Conservation (phyloP, 345 rosid species). For the Citrus mangshanensis region DNA sequence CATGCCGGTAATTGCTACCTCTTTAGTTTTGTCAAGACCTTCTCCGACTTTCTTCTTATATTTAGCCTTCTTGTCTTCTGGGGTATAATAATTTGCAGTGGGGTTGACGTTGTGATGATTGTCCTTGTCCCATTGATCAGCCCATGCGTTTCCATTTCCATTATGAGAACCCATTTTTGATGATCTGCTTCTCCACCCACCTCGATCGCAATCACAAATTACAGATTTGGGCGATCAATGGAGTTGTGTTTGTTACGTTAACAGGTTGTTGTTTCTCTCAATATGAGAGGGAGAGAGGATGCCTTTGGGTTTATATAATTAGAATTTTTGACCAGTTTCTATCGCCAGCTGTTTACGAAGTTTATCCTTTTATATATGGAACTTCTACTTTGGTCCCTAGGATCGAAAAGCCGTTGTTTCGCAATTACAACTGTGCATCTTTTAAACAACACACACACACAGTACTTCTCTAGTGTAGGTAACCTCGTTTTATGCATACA, state of each 20-base stretch:
- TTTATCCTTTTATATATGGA: neutral
- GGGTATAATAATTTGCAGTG: neutral
- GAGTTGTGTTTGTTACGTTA: too few relatives aligned
- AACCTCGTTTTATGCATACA: fast-evolving
- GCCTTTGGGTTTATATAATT: neutral
- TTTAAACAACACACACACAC: too few relatives aligned
- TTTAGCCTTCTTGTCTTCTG: slow-evolving; percentile 4
- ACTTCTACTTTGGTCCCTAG: neutral
- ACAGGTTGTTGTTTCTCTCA: neutral
- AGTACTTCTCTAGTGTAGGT: too few relatives aligned
- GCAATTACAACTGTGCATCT: too few relatives aligned
- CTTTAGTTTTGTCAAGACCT: slow-evolving; percentile 29
- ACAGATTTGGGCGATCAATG: too few relatives aligned
- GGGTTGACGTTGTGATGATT: neutral
- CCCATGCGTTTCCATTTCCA: slow-evolving; percentile 24
- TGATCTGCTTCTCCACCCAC: neutral
- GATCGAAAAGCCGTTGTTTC: neutral
- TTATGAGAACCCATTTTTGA: slow-evolving; percentile 18
- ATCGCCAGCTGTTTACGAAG: neutral
- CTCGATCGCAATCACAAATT: neutral
- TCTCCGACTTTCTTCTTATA: slow-evolving; percentile 25
- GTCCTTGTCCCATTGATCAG: slow-evolving; percentile 29
- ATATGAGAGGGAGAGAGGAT: neutral
- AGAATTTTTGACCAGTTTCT: neutral
- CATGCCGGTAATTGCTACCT: slow-evolving; percentile 18